Percentiles rank a stretch among this genome's conserved stretches.
These are phyloP conservation scores for Paramyrothecium sp. DNA, from an alignment of 2,329 filamentous ascomycete genomes.

Conservation along the genomic window DNA sequence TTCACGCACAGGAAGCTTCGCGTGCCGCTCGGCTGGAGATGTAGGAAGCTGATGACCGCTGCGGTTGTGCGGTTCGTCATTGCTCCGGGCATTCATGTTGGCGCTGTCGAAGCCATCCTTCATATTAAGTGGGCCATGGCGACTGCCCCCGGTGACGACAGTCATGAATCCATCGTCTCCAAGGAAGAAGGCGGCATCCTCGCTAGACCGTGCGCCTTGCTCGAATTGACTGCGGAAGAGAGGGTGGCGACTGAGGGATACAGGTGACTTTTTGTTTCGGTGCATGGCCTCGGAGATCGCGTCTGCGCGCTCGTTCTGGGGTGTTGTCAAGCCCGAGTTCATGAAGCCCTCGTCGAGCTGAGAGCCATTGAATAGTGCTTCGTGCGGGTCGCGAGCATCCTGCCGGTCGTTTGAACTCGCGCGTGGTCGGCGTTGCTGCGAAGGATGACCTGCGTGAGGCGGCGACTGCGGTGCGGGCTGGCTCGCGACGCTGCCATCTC, in stretches of 20 bases:
- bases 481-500: conserved; percentile 18
- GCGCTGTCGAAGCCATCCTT: conserved; percentile 31
- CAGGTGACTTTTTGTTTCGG: not conserved
- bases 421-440: conserved; percentile 16
- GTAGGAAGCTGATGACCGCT: conserved; percentile 15
- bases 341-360: conserved; percentile 38
- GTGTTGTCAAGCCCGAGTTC: conserved; percentile 35
- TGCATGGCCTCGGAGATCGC: conserved; percentile 6
- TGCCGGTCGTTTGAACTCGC: conserved; percentile 10
- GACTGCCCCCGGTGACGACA: conserved; percentile 24
- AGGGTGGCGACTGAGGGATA: not conserved
- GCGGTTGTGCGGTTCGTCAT: conserved; percentile 12
- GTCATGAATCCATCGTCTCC: conserved; percentile 36
- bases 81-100: conserved; percentile 12
- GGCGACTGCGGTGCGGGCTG: conserved; percentile 20
- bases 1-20: conserved; percentile 40
- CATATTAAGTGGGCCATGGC: conserved; percentile 22
- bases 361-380: conserved; percentile 33
- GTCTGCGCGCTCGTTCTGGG: conserved; percentile 27
- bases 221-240: conserved; percentile 3
- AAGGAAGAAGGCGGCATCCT: conserved; percentile 26
- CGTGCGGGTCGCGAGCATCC: not conserved
- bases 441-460: conserved; percentile 11
- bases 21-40: conserved; percentile 21
- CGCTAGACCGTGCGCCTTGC: conserved; percentile 7